Evolutionary conservation across 2,329 filamentous ascomycete species (phyloP).

Genomic region (Arthroderma sp.): DNA sequence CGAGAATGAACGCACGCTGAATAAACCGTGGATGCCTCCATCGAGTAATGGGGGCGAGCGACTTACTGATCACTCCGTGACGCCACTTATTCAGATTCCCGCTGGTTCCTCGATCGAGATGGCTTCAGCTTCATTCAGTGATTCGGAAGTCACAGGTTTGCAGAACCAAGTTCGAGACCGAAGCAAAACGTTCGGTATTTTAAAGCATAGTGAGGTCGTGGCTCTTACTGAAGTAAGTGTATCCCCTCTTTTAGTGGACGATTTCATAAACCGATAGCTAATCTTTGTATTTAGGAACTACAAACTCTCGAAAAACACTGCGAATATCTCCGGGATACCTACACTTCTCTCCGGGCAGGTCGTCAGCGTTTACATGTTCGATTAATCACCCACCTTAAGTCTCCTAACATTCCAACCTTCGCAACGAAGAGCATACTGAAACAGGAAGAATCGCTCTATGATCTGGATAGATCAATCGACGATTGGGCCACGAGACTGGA

Average conservation of each 20-base stretch:
- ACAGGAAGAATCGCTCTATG: slow-evolving; percentile 65
- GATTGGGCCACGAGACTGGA: slow-evolving; percentile 73
- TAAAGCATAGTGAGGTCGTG: slow-evolving; percentile 16
- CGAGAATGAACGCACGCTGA: no score
- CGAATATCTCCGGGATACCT: slow-evolving; percentile 64
- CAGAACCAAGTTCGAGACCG: slow-evolving; percentile 15
- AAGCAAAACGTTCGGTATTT: slow-evolving; percentile 15
- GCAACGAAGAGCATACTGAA: slow-evolving; percentile 62
- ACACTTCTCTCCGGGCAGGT: slow-evolving; percentile 60
- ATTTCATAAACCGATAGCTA: background rate
- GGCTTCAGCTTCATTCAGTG: slow-evolving; percentile 10
- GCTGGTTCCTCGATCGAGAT: slow-evolving; percentile 11
- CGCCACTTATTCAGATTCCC: slow-evolving; percentile 9
- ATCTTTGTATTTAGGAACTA: slow-evolving; percentile 45
- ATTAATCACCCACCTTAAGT: slow-evolving; percentile 64
- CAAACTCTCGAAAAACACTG: slow-evolving; percentile 63
- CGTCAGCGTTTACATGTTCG: slow-evolving; percentile 63
- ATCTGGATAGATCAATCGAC: slow-evolving; percentile 65
- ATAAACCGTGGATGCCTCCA: no score
- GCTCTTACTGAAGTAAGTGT: slow-evolving; percentile 16
- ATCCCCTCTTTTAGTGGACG: background rate
- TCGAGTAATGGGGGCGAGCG: no score
- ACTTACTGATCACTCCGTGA: no score
- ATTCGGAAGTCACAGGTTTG: slow-evolving; percentile 13
- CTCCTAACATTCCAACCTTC: slow-evolving; percentile 56